These are phyloP conservation scores for Trametes villosa DNA, from an alignment of 768 basidiomycete genomes.

Conservation along the genomic window DNA sequence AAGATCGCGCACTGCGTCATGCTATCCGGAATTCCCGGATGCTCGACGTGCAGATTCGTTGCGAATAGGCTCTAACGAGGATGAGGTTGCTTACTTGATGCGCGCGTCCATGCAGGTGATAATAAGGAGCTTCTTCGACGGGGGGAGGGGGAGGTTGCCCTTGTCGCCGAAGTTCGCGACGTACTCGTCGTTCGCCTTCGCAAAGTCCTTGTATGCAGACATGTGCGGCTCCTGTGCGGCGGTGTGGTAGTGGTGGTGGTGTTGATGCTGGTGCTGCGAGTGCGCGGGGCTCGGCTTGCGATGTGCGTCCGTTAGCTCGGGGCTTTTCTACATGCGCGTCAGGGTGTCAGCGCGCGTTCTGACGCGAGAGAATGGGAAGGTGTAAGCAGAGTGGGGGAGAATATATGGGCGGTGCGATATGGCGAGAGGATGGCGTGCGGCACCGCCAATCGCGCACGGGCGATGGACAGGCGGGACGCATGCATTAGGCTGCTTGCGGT, in stretches of 20 bases:
- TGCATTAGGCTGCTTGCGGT: background rate
- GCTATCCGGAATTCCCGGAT: no score
- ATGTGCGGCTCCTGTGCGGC: slow-evolving; percentile 23
- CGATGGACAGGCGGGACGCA: background rate
- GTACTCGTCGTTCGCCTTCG: slow-evolving; percentile 49
- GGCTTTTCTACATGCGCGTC: slow-evolving; percentile 17
- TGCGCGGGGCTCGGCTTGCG: slow-evolving; percentile 12
- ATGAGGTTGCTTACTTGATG: slow-evolving; percentile 67
- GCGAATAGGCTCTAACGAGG: no score
- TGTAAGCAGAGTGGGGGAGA: background rate
- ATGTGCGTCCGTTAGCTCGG: slow-evolving; percentile 17
- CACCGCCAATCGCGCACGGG: background rate
- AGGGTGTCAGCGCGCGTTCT: background rate
- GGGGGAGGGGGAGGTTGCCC: slow-evolving; percentile 44
- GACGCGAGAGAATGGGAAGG: background rate
- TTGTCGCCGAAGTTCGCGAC: slow-evolving; percentile 50
- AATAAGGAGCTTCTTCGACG: slow-evolving; percentile 45
- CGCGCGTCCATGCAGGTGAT: slow-evolving; percentile 80
- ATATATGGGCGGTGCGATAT: background rate
- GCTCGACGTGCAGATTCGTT: no score
- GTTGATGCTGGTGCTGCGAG: background rate
- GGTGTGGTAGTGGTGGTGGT: background rate
- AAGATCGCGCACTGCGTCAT: no score
- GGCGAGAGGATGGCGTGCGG: slow-evolving; percentile 19
- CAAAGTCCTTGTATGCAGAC: slow-evolving; percentile 40